Base-by-base conservation (phyloP, 106 monocot genomes). In the Gastrodia elata region DNA sequence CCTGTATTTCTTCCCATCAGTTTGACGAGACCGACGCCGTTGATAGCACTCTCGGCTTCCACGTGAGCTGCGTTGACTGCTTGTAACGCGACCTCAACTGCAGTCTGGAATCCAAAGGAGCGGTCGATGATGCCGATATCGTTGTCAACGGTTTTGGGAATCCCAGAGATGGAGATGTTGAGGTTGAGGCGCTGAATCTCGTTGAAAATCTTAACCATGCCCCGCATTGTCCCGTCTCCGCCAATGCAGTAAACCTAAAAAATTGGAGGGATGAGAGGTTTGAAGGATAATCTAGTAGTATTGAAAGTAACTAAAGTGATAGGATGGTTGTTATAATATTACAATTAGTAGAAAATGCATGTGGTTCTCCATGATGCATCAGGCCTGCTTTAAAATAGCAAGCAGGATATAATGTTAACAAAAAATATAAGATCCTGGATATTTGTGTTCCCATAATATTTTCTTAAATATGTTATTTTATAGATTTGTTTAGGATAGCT, bases 121-220 rank as follows among this genome's bases (percentile, higher is more conserved):
- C 73, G 83, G 82, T 96, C 95, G 9, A 96, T 96, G 76, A 96
- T 88, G 72, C 89, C 92, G 24, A 96, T 86, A 68, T 95, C 95
- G 52, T 95, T 92, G 84, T 92, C 92, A 1, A 96, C 92, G 0
- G 95, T 96, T 70, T 96, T 96, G 8, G 95, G 95, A 67, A 96
- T 87, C 26, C 87, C 92, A 6, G 84, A 78, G 28, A 96, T 67
- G 39, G 82, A 78, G 38, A 96, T 43, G 30, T 79, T 80, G 26
- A 96, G 84, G 26, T 77, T 68, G 5, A 89, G 83, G 33, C 77
- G 85, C 25, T 73, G 68, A 20, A 90, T 68, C 75, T 92, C 89
- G 13, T 88, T 34, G 65, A 87, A 96, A 42, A 96, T 87, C 41
- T 79, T 76, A 30, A 86, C 72, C 15, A 79, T 71, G 40, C 92